Conservation (phyloP, 305 asterid species). For the Fraxinus sp. region DNA sequence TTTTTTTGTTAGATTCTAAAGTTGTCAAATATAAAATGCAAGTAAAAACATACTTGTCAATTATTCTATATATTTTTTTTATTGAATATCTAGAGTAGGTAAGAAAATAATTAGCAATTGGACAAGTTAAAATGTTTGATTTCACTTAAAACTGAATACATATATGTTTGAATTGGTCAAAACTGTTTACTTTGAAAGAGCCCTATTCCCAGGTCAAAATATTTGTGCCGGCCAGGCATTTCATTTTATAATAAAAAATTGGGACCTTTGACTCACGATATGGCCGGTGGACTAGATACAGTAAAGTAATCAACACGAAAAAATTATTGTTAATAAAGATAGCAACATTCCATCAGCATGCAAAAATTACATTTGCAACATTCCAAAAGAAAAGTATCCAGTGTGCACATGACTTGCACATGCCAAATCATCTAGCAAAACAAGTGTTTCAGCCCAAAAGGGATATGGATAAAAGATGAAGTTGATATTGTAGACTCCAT, state of each 20-base stretch:
- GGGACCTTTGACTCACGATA: not conserved
- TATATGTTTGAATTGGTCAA: not conserved
- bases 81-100: not conserved
- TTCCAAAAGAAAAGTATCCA: not conserved
- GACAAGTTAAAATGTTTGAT: not conserved
- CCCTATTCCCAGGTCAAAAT: not conserved
- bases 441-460: not conserved
- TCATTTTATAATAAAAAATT: not conserved
- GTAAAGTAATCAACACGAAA: not conserved
- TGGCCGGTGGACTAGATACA: not conserved
- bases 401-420: not conserved
- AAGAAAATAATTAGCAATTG: not conserved
- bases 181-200: not conserved
- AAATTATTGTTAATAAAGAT: not conserved
- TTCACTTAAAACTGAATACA: not conserved
- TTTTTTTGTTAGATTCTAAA: not conserved
- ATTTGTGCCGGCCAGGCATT: not conserved
- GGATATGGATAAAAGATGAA: not conserved
- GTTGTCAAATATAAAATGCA: not conserved
- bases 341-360: not conserved
- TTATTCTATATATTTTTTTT: too few species aligned
- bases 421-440: not conserved
- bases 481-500: not conserved
- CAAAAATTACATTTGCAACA: not conserved
- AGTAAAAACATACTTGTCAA: too few species aligned